phyloP scores from a whole-genome alignment of 345 rosid species.

The Bruguiera parviflora region DNA sequence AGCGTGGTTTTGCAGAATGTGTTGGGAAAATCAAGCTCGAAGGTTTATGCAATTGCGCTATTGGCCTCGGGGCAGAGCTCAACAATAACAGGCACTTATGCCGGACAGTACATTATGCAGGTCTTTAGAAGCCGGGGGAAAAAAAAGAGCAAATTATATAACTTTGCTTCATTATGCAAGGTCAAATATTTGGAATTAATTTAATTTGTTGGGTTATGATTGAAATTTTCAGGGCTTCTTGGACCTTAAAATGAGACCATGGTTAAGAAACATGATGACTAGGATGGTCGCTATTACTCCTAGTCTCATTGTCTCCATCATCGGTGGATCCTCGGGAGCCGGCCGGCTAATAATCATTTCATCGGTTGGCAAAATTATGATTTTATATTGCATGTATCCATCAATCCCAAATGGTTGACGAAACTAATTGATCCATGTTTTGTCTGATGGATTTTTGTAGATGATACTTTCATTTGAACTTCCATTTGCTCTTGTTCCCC shows the following conservation, averaged over 20 bases:
- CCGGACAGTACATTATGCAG: conserved; percentile 71
- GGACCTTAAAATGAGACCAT: conserved; percentile 53
- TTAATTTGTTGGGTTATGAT: neutral
- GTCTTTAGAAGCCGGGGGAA: conserved; percentile 6
- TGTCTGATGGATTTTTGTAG: conserved; percentile 25
- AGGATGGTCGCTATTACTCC: conserved; percentile 59
- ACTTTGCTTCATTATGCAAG: neutral
- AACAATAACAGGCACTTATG: conserved; percentile 64
- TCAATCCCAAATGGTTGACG: neutral
- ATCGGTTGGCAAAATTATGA: conserved; percentile 35
- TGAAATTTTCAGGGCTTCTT: conserved; percentile 49
- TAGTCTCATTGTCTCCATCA: conserved; percentile 52
- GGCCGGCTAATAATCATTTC: conserved; percentile 59
- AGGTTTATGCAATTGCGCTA: conserved; percentile 53
- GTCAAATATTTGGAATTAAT: neutral
- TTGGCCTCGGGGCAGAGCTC: conserved; percentile 76
- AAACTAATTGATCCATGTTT: neutral
- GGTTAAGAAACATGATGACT: conserved; percentile 59
- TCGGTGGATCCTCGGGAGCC: conserved; percentile 60
- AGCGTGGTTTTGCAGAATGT: conserved; percentile 44
- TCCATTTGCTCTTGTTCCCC: conserved; percentile 70
- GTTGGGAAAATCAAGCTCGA: conserved; percentile 55
- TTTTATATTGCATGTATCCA: neutral
- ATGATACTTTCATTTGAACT: conserved; percentile 72
- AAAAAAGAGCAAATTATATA: no score